Evolutionary conservation across 306 rosid species (phyloP).

Genomic region (Adenanthera pavonina): DNA sequence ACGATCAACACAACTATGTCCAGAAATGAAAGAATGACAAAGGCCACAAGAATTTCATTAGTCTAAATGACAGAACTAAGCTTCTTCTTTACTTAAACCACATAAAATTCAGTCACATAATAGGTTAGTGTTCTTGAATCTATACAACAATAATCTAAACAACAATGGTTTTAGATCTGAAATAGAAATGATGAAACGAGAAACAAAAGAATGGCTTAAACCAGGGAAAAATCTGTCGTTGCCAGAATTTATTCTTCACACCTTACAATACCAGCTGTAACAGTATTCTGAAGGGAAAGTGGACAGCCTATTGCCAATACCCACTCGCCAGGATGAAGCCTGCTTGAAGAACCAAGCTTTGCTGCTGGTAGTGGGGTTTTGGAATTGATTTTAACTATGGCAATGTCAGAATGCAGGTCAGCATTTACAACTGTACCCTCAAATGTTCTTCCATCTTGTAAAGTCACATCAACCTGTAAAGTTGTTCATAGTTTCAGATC

Average conservation of each 20-base stretch:
- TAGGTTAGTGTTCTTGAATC: constrained; percentile 8
- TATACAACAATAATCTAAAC: not conserved
- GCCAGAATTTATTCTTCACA: constrained; percentile 35
- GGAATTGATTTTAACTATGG: constrained; percentile 76
- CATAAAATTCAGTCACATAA: constrained; percentile 1
- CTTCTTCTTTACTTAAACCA: not conserved
- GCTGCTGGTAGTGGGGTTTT: constrained; percentile 87
- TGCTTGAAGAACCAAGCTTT: constrained; percentile 77
- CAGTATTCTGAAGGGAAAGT: constrained; percentile 85
- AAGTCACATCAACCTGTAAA: constrained; percentile 77
- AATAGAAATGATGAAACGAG: constrained; percentile 4
- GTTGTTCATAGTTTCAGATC: constrained; percentile 25
- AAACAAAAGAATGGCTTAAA: constrained; percentile 1
- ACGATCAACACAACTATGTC: constrained; percentile 79
- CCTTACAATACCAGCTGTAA: constrained; percentile 97
- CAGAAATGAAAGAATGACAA: constrained; percentile 30
- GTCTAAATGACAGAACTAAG: constrained; percentile 15
- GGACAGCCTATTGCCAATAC: constrained; percentile 90
- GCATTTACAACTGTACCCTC: constrained; percentile 82
- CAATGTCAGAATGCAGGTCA: constrained; percentile 85
- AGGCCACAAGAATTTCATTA: not conserved
- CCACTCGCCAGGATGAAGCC: constrained; percentile 96
- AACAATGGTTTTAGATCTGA: constrained; percentile 20
- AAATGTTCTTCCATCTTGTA: constrained; percentile 92
- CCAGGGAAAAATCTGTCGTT: not conserved